Base-by-base conservation (phyloP, 768 basidiomycete genomes). In the Grammothele lineata region DNA sequence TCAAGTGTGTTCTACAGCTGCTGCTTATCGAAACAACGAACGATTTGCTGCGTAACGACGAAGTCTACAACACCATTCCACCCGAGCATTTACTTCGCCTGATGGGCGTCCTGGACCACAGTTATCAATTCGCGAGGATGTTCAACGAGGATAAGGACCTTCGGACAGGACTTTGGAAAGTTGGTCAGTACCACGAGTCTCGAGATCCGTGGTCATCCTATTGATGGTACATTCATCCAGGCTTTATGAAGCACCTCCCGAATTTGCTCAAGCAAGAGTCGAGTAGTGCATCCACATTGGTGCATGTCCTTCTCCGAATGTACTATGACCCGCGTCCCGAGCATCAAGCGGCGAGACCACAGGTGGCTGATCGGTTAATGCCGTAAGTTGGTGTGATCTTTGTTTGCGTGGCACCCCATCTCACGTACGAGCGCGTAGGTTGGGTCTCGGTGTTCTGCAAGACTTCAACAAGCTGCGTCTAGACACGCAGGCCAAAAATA, bases 91-190 rank as follows among this genome's bases (percentile, higher is more conserved):
- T 99, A 11, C 73, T 99, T 51, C 83, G 88, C 32, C 75, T 99
- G 66, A 96, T 97, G 91, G 87, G 87, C 30, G 91, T 94, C 17
- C 76, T 99, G 43, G 92, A 96, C 64, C 92, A 98, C 57, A 94
- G 92, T 57, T 99, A 98, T 70, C 91, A 92, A 61, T 99, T 99
- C 59, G 96, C 96, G 10, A 80, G 94, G 47, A 81, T 83, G 67
- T 99, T 99, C 73, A 99, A 99, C 61, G 96, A 96, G 41, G 93
- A 98, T 66, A 96, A 95, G 70, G 96, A 98, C 40, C 75, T 99
- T 26, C 80, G 96, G 12, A 97, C 92, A 37, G 93, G 90, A 4
- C 71, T 99, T 47, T 99, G 96, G 96, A 98, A 95, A 96, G 96
- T 97, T 59, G 95, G 94, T 92, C 52, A 68, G 94, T 83, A 26